Percentiles rank a stretch among this genome's conserved stretches.
These are phyloP conservation scores for Venturia carpophila DNA, from an alignment of 2,329 filamentous ascomycete species.

Conservation along the genomic window DNA sequence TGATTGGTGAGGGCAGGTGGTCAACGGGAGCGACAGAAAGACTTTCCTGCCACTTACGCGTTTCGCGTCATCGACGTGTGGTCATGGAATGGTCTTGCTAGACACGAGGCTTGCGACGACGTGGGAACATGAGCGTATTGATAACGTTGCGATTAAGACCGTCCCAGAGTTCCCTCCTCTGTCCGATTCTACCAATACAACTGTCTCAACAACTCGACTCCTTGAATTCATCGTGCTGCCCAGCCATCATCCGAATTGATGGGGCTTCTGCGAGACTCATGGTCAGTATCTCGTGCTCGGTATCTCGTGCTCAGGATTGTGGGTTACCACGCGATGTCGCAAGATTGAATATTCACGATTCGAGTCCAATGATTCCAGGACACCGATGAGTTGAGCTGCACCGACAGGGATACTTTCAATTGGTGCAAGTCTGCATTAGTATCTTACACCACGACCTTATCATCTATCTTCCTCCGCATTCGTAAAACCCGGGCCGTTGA, in stretches of 20 bases:
- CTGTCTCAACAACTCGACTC: too few species aligned
- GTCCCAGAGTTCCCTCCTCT: not conserved
- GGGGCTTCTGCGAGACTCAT: not conserved
- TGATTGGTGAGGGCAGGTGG: not conserved
- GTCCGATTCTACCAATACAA: not conserved
- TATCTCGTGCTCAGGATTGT: not conserved
- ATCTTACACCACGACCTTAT: not conserved
- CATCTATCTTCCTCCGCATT: not conserved
- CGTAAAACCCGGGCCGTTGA: not conserved
- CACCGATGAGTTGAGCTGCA: not conserved
- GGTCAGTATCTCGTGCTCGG: not conserved
- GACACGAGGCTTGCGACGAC: not conserved
- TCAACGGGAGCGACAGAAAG: not conserved
- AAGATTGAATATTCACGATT: not conserved
- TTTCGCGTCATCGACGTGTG: conserved; percentile 6
- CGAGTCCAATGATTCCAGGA: not conserved
- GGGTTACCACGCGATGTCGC: not conserved
- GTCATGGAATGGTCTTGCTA: not conserved
- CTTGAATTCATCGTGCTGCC: not conserved
- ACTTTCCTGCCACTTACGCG: not conserved
- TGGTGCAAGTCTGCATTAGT: not conserved
- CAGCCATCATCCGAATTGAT: not conserved
- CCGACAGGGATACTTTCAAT: not conserved
- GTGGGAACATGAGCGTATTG: too few species aligned
- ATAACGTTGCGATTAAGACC: not conserved